A percentile compares a stretch with the other conserved stretches of the same genome.
phyloP scores from a whole-genome alignment of 805 yeast genomes.

The Teunomyces atbi region DNA sequence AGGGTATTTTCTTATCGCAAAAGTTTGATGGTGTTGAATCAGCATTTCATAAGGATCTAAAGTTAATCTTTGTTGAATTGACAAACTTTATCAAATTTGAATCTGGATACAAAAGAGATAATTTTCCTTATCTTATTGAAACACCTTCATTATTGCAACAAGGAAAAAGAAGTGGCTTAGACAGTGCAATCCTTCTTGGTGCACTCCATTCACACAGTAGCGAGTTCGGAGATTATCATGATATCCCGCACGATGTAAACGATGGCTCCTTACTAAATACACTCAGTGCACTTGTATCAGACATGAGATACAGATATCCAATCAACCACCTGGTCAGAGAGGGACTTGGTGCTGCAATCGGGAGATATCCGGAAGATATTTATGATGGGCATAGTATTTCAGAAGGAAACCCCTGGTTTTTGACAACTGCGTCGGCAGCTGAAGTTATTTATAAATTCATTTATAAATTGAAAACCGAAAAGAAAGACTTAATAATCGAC shows the following conservation, averaged over 20 bases:
- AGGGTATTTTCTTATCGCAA: constrained; percentile 48
- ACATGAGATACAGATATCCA: constrained; percentile 76
- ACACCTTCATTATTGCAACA: constrained; percentile 49
- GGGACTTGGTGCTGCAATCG: constrained; percentile 63
- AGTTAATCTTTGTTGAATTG: constrained; percentile 30
- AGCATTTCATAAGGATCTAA: constrained; percentile 27
- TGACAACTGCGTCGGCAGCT: constrained; percentile 68
- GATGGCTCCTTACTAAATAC: constrained; percentile 62
- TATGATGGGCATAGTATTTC: constrained; percentile 72
- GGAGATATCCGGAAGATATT: constrained; percentile 90
- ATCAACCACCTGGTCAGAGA: constrained; percentile 53
- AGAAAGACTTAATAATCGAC: constrained; percentile 45
- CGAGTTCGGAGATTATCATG: constrained; percentile 31
- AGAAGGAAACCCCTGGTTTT: constrained; percentile 94
- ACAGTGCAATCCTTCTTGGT: constrained; percentile 68
- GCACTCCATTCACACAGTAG: constrained; percentile 47
- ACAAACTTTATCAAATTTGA: constrained; percentile 37
- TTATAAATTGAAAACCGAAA: constrained; percentile 37
- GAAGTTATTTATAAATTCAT: constrained; percentile 60
- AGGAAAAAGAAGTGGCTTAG: constrained; percentile 66
- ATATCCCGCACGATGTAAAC: constrained; percentile 62
- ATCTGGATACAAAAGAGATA: constrained; percentile 36
- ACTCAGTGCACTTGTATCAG: constrained; percentile 56
- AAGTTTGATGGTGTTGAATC: constrained; percentile 18
- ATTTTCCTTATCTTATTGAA: constrained; percentile 62